Evolutionary conservation across 331 rosid genomes (phyloP).

Genomic region (Quercus phellos): DNA sequence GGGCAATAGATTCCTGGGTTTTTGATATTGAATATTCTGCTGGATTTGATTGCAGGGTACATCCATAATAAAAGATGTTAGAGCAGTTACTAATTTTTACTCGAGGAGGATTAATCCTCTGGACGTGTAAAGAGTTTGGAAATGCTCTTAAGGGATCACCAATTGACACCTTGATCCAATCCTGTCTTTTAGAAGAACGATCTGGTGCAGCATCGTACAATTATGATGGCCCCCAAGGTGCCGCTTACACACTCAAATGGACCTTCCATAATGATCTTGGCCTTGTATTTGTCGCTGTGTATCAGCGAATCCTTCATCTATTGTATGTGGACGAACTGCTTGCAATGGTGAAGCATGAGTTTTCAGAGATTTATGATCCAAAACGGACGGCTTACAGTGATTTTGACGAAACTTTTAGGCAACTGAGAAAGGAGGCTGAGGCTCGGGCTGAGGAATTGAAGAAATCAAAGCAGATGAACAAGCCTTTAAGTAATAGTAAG

Average conservation of each 20-base stretch:
- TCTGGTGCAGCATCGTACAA: constrained; percentile 79
- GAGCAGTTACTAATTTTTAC: constrained; percentile 91
- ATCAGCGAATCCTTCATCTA: constrained; percentile 81
- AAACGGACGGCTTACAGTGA: constrained; percentile 52
- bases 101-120: constrained; percentile 89
- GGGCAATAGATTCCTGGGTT: not conserved
- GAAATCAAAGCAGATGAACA: constrained; percentile 52
- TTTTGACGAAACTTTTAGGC: constrained; percentile 77
- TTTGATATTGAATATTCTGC: not conserved
- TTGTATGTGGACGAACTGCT: constrained; percentile 84
- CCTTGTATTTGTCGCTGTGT: constrained; percentile 87
- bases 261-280: constrained; percentile 90
- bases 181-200: constrained; percentile 93
- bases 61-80: constrained; percentile 49
- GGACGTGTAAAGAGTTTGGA: constrained; percentile 84
- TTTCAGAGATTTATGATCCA: constrained; percentile 66
- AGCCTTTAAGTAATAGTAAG: constrained; percentile 42
- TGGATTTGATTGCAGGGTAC: constrained; percentile 27
- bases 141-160: constrained; percentile 92
- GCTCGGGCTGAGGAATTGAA: constrained; percentile 84
- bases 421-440: constrained; percentile 78
- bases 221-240: constrained; percentile 78
- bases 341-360: constrained; percentile 72
- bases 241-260: constrained; percentile 93
- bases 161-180: constrained; percentile 84